Evolutionary conservation across 1,139 yeast species (phyloP), one percentile per base, ranked within the genome.

Genomic region (Candida frijolesensis): DNA sequence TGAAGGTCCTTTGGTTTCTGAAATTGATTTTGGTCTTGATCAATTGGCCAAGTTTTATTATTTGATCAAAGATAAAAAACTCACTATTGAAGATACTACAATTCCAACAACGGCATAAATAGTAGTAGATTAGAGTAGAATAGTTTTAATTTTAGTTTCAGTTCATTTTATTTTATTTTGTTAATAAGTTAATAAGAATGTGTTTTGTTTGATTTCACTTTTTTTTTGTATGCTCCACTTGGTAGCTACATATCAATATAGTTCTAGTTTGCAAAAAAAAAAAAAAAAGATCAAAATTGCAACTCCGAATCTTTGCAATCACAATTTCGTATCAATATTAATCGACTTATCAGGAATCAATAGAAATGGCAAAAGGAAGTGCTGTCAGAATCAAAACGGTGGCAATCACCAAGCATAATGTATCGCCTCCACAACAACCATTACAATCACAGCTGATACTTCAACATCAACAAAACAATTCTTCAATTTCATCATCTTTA

Each of bases 31-130:
- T 12, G 72, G 71, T 1, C 47, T 61, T 22, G 57, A 50, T 2
- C 44, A 52, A 7, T 60, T 68, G 14, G 70, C 64, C 37, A 54
- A 61, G 45, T 60, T 70, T 32, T 70, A 63, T 54, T 66, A 68
- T 48, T 56, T 47, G 18, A 45, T 57, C 30, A 57, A 57, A 38
- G 60, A 57, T 22, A 32, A 49, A 25, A 50, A 47, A 39, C 41
- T 57, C 29, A 47, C 50, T 4, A 45, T 55, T 35, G 43, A 53
- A 29, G 55, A 57, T 5, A 54, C 58, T 18, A 32, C 33, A 11
- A 34, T 44, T 15, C 46, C 46, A 8, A 19, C 18, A 29, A 11
- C 16, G 15, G 38, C 32, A 9, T 27, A 32, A 11, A 19, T 42
- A 16, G 16, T 22, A 25, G 29, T 32, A 6, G 14, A 30, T 30